Evolutionary conservation across 2,329 filamentous ascomycete genomes (phyloP).

Genomic region (Aspergillus calidoustus): DNA sequence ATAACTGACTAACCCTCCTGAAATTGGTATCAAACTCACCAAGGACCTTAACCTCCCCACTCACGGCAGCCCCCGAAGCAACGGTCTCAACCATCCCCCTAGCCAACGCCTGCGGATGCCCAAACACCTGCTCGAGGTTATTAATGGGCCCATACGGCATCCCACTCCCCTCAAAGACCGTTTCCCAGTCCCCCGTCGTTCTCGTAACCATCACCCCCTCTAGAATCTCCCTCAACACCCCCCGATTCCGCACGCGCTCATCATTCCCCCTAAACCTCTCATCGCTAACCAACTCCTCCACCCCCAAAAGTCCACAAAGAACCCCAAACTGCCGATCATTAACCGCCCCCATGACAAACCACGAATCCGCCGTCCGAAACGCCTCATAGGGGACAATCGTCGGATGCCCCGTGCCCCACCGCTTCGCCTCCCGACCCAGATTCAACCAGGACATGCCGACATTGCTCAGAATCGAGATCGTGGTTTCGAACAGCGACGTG

Average conservation of each 20-base stretch:
- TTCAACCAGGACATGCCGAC: conserved; percentile 49
- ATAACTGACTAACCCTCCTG: too few relatives aligned
- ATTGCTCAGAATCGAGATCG: conserved; percentile 48
- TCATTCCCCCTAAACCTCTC: conserved; percentile 65
- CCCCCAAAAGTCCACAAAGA: conserved; percentile 64
- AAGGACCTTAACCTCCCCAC: conserved; percentile 33
- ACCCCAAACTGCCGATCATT: conserved; percentile 72
- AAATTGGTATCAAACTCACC: conserved; percentile 22
- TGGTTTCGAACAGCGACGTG: conserved; percentile 51
- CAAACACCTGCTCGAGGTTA: conserved; percentile 49
- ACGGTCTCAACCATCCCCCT: conserved; percentile 44
- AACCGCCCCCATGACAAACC: conserved; percentile 72
- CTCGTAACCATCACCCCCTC: conserved; percentile 39
- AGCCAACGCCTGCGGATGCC: conserved; percentile 49
- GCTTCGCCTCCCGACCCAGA: conserved; percentile 45
- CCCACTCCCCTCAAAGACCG: conserved; percentile 47
- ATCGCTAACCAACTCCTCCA: conserved; percentile 65
- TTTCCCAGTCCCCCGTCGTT: conserved; percentile 48
- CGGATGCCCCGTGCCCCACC: conserved; percentile 54
- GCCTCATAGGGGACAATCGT: conserved; percentile 55
- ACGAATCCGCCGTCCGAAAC: conserved; percentile 71
- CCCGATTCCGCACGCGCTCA: conserved; percentile 59
- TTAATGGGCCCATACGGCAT: conserved; percentile 55
- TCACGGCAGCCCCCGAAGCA: conserved; percentile 9
- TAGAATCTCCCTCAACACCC: conserved; percentile 44